Percentiles rank a stretch among this genome's conserved stretches.
phyloP scores from a whole-genome alignment of 192 early-diverging fungal genomes.

The Linnemannia hyalina region DNA sequence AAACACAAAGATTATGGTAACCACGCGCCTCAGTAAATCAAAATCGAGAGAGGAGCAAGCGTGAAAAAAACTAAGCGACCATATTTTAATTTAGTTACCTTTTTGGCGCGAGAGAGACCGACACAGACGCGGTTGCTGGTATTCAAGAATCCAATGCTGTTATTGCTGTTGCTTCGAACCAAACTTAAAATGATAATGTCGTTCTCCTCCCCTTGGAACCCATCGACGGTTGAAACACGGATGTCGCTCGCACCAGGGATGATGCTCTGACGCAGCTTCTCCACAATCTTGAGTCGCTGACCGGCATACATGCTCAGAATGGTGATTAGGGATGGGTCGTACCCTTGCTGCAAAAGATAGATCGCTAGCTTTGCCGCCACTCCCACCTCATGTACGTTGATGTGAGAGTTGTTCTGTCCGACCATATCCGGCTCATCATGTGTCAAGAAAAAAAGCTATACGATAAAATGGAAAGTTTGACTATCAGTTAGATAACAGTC shows the following conservation, averaged over 20 bases:
- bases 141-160: constrained; percentile 88
- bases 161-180: constrained; percentile 90
- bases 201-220: constrained; percentile 98
- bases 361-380: constrained; percentile 31
- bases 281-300: constrained; percentile 57
- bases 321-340: constrained; percentile 46
- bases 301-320: constrained; percentile 71
- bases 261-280: constrained; percentile 44
- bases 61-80: background rate
- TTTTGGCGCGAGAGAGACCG: constrained; percentile 67
- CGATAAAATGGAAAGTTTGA: background rate
- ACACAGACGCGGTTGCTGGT: constrained; percentile 71
- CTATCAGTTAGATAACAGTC: background rate
- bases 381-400: constrained; percentile 45
- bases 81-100: constrained; percentile 29
- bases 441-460: constrained; percentile 60
- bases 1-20: background rate
- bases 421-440: constrained; percentile 55
- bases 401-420: constrained; percentile 38
- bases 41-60: background rate
- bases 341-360: constrained; percentile 55
- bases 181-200: constrained; percentile 97
- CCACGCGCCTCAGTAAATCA: background rate
- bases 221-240: constrained; percentile 94
- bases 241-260: constrained; percentile 61